Evolutionary conservation across 2,329 filamentous ascomycete genomes (phyloP).

Genomic region (Colletotrichum musicola): DNA sequence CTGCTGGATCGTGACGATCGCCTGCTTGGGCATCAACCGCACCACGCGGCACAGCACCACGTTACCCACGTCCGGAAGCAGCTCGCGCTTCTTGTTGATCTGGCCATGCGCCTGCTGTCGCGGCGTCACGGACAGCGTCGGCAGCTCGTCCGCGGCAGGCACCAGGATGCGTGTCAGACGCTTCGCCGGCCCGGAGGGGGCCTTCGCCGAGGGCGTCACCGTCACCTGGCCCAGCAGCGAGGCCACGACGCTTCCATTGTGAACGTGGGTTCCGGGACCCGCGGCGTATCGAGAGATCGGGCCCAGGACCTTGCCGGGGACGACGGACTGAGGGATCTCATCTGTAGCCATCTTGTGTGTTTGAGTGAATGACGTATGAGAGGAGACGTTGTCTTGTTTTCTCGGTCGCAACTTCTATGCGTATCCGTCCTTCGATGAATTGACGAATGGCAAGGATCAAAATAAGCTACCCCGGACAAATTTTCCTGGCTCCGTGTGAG

Average conservation of each 20-base stretch:
- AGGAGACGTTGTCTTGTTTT: background rate
- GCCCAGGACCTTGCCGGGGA: constrained; percentile 87
- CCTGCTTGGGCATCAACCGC: constrained; percentile 86
- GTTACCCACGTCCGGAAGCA: constrained; percentile 85
- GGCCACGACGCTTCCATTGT: constrained; percentile 80
- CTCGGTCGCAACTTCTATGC: background rate
- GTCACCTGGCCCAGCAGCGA: constrained; percentile 83
- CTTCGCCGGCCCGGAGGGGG: constrained; percentile 65
- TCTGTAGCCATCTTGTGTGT: constrained; percentile 49
- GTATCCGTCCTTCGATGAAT: constrained; percentile 3
- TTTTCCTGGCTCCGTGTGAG: constrained; percentile 21
- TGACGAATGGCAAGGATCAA: background rate
- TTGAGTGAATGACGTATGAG: constrained; percentile 26
- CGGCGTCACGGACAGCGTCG: constrained; percentile 69
- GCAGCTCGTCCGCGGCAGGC: constrained; percentile 56
- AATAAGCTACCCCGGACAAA: constrained; percentile 3
- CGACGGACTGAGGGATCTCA: constrained; percentile 67
- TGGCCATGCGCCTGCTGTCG: constrained; percentile 48
- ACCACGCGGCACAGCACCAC: constrained; percentile 88
- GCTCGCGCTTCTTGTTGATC: constrained; percentile 69
- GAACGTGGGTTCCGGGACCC: constrained; percentile 87
- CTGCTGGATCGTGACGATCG: constrained; percentile 86
- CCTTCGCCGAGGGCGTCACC: constrained; percentile 62
- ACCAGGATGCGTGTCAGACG: constrained; percentile 70
- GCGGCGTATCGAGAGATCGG: constrained; percentile 74